phyloP scores from a whole-genome alignment of 352 stramenopile species.

The Globisporangium abappressorium region DNA sequence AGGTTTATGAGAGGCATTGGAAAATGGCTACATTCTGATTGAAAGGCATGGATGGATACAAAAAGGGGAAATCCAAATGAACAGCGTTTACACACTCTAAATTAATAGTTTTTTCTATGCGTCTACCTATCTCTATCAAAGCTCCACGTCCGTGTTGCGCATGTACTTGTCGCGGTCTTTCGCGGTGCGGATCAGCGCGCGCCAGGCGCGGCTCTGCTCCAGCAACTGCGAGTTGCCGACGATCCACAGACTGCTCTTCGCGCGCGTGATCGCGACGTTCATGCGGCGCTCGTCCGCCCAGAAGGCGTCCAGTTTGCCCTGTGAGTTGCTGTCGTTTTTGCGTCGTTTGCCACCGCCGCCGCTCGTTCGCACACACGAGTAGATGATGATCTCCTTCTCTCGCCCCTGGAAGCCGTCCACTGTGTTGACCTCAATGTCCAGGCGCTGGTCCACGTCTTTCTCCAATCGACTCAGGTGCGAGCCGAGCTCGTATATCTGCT shows the following conservation, averaged over 20 bases:
- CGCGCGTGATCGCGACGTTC: conserved; percentile 98
- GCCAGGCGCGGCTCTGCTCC: conserved; percentile 65
- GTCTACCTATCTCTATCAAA: conserved; percentile 9
- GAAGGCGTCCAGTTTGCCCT: conserved; percentile 76
- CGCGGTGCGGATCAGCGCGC: conserved; percentile 58
- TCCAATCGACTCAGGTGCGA: conserved; percentile 66
- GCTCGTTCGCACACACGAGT: conserved; percentile 96
- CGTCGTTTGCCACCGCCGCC: conserved; percentile 41
- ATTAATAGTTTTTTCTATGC: not conserved
- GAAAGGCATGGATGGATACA: not conserved
- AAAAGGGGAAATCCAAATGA: not conserved
- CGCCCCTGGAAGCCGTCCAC: conserved; percentile 98
- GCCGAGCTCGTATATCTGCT: conserved; percentile 92
- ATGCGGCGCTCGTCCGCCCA: conserved; percentile 97
- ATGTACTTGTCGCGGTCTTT: conserved; percentile 56
- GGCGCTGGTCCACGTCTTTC: conserved; percentile 32
- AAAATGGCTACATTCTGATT: not conserved
- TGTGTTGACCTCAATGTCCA: conserved; percentile 89
- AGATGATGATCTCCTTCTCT: conserved; percentile 98
- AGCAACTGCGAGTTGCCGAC: conserved; percentile 74
- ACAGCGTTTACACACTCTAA: not conserved
- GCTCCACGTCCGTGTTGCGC: conserved; percentile 21
- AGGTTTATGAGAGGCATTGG: not conserved
- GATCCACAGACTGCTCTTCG: conserved; percentile 93
- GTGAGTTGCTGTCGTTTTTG: conserved; percentile 14